Percentiles rank a stretch among this genome's conserved stretches.
phyloP scores from a whole-genome alignment of 2,329 filamentous ascomycete genomes.

The Cytospora mali region DNA sequence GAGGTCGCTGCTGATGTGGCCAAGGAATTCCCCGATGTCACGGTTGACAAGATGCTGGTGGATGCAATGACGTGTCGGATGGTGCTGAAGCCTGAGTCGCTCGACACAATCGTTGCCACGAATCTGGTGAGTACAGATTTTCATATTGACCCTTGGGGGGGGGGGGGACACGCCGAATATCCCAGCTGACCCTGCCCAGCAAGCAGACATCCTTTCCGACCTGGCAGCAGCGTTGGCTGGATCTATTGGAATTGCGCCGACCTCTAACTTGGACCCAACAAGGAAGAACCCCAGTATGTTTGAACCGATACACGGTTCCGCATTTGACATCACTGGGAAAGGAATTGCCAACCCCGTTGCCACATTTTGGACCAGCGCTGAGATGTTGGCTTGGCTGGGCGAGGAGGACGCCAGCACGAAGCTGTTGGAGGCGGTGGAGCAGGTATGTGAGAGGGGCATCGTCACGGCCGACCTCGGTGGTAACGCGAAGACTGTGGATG shows the following conservation, averaged over 20 bases:
- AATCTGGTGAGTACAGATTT: slow-evolving; percentile 48
- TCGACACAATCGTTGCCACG: slow-evolving; percentile 66
- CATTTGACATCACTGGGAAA: slow-evolving; percentile 57
- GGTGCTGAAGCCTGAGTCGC: slow-evolving; percentile 58
- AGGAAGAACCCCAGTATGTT: slow-evolving; percentile 57
- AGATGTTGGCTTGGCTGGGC: slow-evolving; percentile 58
- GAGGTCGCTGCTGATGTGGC: slow-evolving; percentile 59
- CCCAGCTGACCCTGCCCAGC: slow-evolving; percentile 25
- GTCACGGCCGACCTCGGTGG: slow-evolving; percentile 56
- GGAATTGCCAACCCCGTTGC: slow-evolving; percentile 57
- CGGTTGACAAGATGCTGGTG: slow-evolving; percentile 65
- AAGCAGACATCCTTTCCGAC: slow-evolving; percentile 67
- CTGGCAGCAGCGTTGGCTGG: slow-evolving; percentile 69
- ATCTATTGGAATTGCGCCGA: slow-evolving; percentile 69
- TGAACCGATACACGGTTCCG: slow-evolving; percentile 59
- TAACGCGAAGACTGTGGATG: slow-evolving; percentile 30
- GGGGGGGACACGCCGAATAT: background rate
- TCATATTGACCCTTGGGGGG: background rate
- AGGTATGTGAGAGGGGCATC: slow-evolving; percentile 51
- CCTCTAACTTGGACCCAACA: slow-evolving; percentile 63
- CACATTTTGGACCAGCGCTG: slow-evolving; percentile 56
- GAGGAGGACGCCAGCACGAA: slow-evolving; percentile 49
- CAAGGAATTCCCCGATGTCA: slow-evolving; percentile 61
- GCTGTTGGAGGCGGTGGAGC: slow-evolving; percentile 53
- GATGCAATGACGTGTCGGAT: slow-evolving; percentile 54